Evolutionary conservation across 768 basidiomycete genomes (phyloP), one percentile per base, ranked within the genome.

Genomic region (Tylopilus rubrobrunneus): DNA sequence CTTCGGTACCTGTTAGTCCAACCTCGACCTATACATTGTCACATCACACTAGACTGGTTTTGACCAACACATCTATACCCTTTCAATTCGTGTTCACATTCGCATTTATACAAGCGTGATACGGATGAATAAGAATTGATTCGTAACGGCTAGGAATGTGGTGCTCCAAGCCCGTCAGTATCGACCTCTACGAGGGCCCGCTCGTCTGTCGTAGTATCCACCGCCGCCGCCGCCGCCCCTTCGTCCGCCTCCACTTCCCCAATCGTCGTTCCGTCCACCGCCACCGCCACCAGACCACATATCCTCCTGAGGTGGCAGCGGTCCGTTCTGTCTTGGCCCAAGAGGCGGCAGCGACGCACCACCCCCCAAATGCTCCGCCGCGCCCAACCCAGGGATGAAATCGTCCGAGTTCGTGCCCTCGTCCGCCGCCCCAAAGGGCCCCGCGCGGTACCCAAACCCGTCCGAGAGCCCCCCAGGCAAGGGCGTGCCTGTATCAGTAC

Each of bases 321-420:
- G 70, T 11, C 73, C 53, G 59, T 59, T 50, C 45, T 63, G 71
- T 63, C 59, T 67, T 67, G 70, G 70, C 62, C 61, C 70, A 62
- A 61, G 62, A 63, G 62, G 62, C 58, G 56, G 63, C 9, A 45
- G 48, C 5, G 43, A 0, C 29, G 48, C 4, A n/a, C 42, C 0
- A 10, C 15, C 56, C 43, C 59, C 62, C 15, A 71, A 53, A 27
- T 64, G 66, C 0, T 70, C 70, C 3, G 67, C 63, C 7, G 72
- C 72, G 11, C 83, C 79, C 55, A 88, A 74, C 1, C 87, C 87
- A 28, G 87, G 88, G 19, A 88, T 83, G 56, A 77, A 75, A 56
- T 83, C 83, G 42, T 86, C 86, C 46, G 66, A 66, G n/a, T 63
- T 71, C 48, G 65, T 71, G 46, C 49, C 45, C 28, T 67, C 68